Conservation (phyloP, 257 asterid genomes). For the Nicotiana knightiana region DNA sequence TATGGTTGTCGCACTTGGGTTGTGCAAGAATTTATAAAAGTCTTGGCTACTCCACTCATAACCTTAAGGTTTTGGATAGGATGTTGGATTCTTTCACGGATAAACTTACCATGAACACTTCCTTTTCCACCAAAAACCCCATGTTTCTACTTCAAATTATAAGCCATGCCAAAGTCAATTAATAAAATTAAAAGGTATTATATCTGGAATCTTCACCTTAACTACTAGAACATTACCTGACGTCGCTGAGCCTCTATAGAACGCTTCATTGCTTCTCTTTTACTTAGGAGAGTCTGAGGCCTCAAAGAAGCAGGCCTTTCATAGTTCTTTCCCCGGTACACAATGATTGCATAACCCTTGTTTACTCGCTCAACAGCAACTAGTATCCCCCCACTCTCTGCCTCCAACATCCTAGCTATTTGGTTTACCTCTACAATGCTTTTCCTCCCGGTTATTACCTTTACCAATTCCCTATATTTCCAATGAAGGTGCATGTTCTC, state of each 20-base stretch:
- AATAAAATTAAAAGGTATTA: neutral
- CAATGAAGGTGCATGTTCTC: conserved; percentile 99
- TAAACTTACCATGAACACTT: neutral
- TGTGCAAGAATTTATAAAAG: neutral
- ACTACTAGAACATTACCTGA: conserved; percentile 41
- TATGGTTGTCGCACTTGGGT: neutral
- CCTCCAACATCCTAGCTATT: conserved; percentile 69
- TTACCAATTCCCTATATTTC: conserved; percentile 97
- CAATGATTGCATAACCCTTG: conserved; percentile 77
- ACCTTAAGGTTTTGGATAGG: neutral
- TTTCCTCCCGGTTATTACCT: conserved; percentile 66
- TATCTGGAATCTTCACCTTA: neutral
- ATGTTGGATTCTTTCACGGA: neutral
- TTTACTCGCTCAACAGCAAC: conserved; percentile 85
- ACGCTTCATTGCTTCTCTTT: conserved; percentile 91
- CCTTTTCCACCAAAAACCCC: neutral
- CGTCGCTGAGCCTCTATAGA: conserved; percentile 85
- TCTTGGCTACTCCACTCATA: neutral
- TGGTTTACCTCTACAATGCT: conserved; percentile 63
- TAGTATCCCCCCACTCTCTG: conserved; percentile 96
- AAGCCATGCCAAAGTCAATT: neutral
- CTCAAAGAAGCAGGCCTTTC: conserved; percentile 84
- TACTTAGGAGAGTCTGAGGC: conserved; percentile 84
- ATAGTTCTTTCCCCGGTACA: conserved; percentile 95
- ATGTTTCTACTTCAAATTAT: neutral